Evolutionary conservation across 345 rosid genomes (phyloP).

Genomic region (Heritiera littoralis): DNA sequence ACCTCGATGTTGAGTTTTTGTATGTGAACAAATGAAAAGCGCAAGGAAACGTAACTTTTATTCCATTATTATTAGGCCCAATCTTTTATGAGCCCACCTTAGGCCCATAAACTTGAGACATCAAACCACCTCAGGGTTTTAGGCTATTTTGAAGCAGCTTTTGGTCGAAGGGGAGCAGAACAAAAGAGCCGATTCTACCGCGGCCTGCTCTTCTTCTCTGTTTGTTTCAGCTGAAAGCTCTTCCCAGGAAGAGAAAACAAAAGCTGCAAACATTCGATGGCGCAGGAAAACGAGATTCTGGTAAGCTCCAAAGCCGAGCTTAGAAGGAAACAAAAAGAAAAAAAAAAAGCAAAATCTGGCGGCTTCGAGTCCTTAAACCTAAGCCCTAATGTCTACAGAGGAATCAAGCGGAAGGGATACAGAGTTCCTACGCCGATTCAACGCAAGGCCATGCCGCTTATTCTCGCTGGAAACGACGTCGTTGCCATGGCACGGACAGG

Average conservation of each 20-base stretch:
- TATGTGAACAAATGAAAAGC: no score
- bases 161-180: no score
- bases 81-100: no score
- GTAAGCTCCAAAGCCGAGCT: conserved; percentile 88
- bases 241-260: neutral
- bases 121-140: no score
- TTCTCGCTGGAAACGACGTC: conserved; percentile 86
- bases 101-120: no score
- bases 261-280: conserved; percentile 12
- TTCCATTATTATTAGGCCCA: no score
- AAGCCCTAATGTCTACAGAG: conserved; percentile 67
- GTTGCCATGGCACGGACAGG: conserved; percentile 99
- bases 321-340: conserved; percentile 55
- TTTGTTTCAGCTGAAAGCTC: neutral
- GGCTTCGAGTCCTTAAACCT: conserved; percentile 92
- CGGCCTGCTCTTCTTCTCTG: neutral
- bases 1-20: no score
- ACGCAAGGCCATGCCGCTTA: conserved; percentile 95
- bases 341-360: conserved; percentile 91
- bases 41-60: no score
- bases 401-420: conserved; percentile 86
- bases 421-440: conserved; percentile 94
- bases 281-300: conserved; percentile 11
- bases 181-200: neutral
- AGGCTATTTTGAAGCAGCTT: no score